Conservation (phyloP, 805 yeast species). For the Barnettozyma californica region DNA sequence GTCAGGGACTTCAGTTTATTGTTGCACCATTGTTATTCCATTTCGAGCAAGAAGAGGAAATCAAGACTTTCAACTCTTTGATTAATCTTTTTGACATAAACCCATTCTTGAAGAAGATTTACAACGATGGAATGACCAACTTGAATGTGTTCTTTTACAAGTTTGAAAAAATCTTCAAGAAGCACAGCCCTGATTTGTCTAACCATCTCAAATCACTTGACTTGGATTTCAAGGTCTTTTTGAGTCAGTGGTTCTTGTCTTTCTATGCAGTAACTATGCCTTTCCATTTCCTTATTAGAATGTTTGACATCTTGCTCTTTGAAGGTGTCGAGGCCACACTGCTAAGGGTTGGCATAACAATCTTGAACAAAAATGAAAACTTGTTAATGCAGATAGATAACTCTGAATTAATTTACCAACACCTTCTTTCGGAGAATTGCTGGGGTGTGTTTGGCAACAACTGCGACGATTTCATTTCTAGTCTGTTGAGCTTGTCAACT, state of each 20-base stretch:
- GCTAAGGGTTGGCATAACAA: constrained; percentile 50
- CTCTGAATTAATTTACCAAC: constrained; percentile 37
- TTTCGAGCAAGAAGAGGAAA: constrained; percentile 27
- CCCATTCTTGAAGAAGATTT: constrained; percentile 43
- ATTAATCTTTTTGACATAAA: constrained; percentile 56
- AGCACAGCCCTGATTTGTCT: constrained; percentile 35
- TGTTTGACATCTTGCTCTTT: constrained; percentile 45
- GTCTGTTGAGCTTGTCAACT: constrained; percentile 18
- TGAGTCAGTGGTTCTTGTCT: constrained; percentile 65
- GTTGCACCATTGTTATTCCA: constrained; percentile 53
- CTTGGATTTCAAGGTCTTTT: constrained; percentile 41
- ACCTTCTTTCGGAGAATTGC: constrained; percentile 33
- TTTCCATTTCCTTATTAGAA: constrained; percentile 40
- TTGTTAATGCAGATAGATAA: constrained; percentile 29
- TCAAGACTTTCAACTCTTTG: constrained; percentile 45
- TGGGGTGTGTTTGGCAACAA: constrained; percentile 38
- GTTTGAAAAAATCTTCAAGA: constrained; percentile 39
- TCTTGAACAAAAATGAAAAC: constrained; percentile 43
- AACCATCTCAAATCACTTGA: constrained; percentile 35
- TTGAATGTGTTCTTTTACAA: constrained; percentile 47
- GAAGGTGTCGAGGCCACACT: constrained; percentile 52
- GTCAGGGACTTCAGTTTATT: constrained; percentile 61
- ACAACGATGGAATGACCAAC: constrained; percentile 49
- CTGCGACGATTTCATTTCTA: constrained; percentile 32
- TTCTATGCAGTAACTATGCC: constrained; percentile 60